Evolutionary conservation across 495 filamentous ascomycete genomes (phyloP).

Genomic region (Penicillium verhagenii): DNA sequence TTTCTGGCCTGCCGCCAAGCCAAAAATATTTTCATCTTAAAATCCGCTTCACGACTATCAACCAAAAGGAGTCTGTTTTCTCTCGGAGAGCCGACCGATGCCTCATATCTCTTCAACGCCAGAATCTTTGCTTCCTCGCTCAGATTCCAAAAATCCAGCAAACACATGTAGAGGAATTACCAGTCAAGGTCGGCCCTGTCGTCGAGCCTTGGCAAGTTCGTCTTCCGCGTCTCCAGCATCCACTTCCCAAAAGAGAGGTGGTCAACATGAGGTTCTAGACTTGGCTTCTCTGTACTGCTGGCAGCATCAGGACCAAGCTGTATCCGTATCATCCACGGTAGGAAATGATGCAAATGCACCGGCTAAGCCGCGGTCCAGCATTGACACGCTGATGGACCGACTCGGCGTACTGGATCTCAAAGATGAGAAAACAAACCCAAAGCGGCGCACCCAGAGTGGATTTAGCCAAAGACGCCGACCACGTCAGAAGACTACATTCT

Average conservation of each 20-base stretch:
- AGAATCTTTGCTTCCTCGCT: constrained; percentile 71
- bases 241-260: constrained; percentile 35
- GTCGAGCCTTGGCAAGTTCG: constrained; percentile 57
- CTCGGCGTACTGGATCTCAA: constrained; percentile 69
- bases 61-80: neutral
- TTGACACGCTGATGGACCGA: constrained; percentile 79
- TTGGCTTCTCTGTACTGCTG: constrained; percentile 74
- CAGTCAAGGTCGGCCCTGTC: constrained; percentile 71
- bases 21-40: constrained; percentile 8
- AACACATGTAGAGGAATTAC: constrained; percentile 90
- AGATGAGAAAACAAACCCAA: constrained; percentile 31
- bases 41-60: neutral
- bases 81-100: constrained; percentile 44
- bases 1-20: constrained; percentile 6
- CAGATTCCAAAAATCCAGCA: constrained; percentile 78
- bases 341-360: constrained; percentile 19
- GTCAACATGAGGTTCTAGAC: constrained; percentile 35
- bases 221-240: constrained; percentile 34
- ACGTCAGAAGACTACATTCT: constrained; percentile 25
- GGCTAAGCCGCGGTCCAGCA: constrained; percentile 63
- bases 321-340: constrained; percentile 4
- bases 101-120: constrained; percentile 80
- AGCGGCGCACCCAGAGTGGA: constrained; percentile 11
- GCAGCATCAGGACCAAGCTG: constrained; percentile 90
- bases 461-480: constrained; percentile 19